Percentiles rank a stretch among this genome's conserved stretches.
These are phyloP conservation scores for Phytophthora multivora DNA, from an alignment of 352 stramenopile species.

Conservation along the genomic window DNA sequence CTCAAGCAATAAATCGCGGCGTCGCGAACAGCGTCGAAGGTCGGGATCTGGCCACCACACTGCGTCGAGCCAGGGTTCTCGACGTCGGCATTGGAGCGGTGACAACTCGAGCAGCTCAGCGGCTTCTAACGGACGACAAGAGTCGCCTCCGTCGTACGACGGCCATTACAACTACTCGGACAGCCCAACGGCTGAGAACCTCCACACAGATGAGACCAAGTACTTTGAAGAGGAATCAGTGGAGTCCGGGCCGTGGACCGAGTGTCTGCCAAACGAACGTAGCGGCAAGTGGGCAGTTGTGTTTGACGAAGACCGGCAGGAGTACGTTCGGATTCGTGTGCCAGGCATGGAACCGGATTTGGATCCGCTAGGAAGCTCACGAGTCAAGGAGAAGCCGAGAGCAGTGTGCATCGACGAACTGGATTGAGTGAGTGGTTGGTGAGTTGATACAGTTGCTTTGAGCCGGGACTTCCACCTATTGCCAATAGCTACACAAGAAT, in stretches of 20 bases:
- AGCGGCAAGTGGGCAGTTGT: slow-evolving; percentile 26
- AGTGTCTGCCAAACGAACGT: slow-evolving; percentile 22
- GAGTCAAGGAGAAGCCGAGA: slow-evolving; percentile 25
- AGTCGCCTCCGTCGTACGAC: slow-evolving; percentile 4
- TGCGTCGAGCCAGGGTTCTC: slow-evolving; percentile 14
- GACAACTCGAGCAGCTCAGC: slow-evolving; percentile 29
- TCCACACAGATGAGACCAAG: slow-evolving; percentile 18
- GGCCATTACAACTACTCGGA: slow-evolving; percentile 20
- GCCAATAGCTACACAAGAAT: neutral
- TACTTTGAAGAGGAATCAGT: slow-evolving; percentile 24
- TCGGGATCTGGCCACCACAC: slow-evolving; percentile 12
- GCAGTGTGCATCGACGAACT: slow-evolving; percentile 59
- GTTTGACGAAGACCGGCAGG: slow-evolving; percentile 35
- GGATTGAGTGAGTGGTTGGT: slow-evolving; percentile 32
- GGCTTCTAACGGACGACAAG: slow-evolving; percentile 16
- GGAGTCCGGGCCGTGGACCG: slow-evolving; percentile 29
- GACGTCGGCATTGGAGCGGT: slow-evolving; percentile 9
- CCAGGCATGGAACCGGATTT: slow-evolving; percentile 18
- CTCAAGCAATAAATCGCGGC: slow-evolving; percentile 23
- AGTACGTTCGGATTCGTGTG: slow-evolving; percentile 33
- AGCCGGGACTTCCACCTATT: neutral
- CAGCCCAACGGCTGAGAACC: slow-evolving; percentile 17
- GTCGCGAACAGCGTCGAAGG: slow-evolving; percentile 17
- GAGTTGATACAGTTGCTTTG: too few relatives aligned
- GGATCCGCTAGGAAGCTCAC: slow-evolving; percentile 6